Evolutionary conservation across 2,329 filamentous ascomycete genomes (phyloP).

Genomic region (Fusarium domesticum): DNA sequence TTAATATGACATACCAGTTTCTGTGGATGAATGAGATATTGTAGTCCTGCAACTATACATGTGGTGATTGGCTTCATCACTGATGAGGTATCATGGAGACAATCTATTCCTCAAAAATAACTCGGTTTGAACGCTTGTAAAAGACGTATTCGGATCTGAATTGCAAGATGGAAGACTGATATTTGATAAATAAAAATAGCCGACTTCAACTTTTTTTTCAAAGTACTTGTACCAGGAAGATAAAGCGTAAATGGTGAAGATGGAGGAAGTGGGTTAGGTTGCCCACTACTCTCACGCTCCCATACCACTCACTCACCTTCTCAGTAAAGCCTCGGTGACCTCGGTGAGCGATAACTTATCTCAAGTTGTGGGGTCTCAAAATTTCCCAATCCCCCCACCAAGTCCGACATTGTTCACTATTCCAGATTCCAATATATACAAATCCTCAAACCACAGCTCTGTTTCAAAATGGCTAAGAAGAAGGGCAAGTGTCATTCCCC

Average conservation of each 20-base stretch:
- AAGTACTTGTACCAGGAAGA: too few relatives aligned
- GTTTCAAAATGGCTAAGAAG: slow-evolving; percentile 33
- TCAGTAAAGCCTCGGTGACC: slow-evolving; percentile 14
- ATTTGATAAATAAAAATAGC: too few relatives aligned
- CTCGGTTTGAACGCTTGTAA: too few relatives aligned
- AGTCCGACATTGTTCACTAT: slow-evolving; percentile 7
- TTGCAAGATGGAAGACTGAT: too few relatives aligned
- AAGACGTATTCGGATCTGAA: too few relatives aligned
- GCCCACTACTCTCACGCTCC: too few relatives aligned
- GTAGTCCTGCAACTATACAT: slow-evolving; percentile 36
- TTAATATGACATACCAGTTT: slow-evolving; percentile 30
- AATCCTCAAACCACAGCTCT: slow-evolving; percentile 3
- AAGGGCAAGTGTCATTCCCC: slow-evolving; percentile 22
- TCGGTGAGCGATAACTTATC: slow-evolving; percentile 24
- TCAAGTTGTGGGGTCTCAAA: slow-evolving; percentile 27
- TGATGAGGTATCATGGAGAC: background rate
- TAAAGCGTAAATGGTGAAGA: background rate
- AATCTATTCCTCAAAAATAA: too few relatives aligned
- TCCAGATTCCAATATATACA: slow-evolving; percentile 17
- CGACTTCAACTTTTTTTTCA: too few relatives aligned
- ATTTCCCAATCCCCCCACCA: slow-evolving; percentile 26
- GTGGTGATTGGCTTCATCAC: slow-evolving; percentile 35
- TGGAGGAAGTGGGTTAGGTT: slow-evolving; percentile 1
- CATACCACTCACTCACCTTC: background rate
- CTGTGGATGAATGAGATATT: slow-evolving; percentile 41